Evolutionary conservation across 208 protist genomes (phyloP).

Genomic region (Acanthamoeba healyi): DNA sequence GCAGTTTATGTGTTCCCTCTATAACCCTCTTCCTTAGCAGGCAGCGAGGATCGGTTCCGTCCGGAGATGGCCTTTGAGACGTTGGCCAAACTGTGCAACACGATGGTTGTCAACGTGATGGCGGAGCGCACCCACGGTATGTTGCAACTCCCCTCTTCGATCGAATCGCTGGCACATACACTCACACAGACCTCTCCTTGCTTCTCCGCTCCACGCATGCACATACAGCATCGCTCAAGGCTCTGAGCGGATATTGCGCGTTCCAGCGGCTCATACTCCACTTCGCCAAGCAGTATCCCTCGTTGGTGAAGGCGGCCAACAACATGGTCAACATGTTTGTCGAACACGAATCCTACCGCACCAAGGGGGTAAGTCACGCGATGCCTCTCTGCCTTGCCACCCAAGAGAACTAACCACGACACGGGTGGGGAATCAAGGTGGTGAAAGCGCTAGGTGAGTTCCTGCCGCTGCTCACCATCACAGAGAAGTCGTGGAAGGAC

Average conservation of each 20-base stretch:
- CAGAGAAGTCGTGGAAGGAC: slow-evolving; percentile 25
- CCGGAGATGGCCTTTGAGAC: slow-evolving; percentile 18
- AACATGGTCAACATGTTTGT: slow-evolving; percentile 35
- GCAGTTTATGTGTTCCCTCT: background rate
- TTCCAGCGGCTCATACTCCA: slow-evolving; percentile 17
- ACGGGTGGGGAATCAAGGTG: too few relatives aligned
- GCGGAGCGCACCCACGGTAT: background rate
- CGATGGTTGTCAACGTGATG: slow-evolving; percentile 31
- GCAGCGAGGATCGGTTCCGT: background rate
- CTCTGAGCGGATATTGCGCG: slow-evolving; percentile 26
- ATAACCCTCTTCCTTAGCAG: background rate
- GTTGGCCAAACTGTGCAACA: slow-evolving; percentile 34
- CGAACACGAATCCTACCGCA: slow-evolving; percentile 20
- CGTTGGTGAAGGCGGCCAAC: background rate
- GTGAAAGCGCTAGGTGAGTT: slow-evolving; percentile 4
- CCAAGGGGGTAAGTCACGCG: too few relatives aligned
- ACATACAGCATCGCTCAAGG: background rate
- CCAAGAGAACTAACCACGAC: too few relatives aligned
- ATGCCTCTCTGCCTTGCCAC: background rate
- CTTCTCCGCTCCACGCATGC: background rate
- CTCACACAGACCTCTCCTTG: background rate
- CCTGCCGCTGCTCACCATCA: slow-evolving; percentile 15
- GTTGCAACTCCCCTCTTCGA: too few relatives aligned
- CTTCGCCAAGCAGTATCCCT: slow-evolving; percentile 12
- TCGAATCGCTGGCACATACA: too few relatives aligned